Base-by-base conservation (phyloP, 2,329 filamentous ascomycete genomes). In the Sclerotinia nivalis region DNA sequence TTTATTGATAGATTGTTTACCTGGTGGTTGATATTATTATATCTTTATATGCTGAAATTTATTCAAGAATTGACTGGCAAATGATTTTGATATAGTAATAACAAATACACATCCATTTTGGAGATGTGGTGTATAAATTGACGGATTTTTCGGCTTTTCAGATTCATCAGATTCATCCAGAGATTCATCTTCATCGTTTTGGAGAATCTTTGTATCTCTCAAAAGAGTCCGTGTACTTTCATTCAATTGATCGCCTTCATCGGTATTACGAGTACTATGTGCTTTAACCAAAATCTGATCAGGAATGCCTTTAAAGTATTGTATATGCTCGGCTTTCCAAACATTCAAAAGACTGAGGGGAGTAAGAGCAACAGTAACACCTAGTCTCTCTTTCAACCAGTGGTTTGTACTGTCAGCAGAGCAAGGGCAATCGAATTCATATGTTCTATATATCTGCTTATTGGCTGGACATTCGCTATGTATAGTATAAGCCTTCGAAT, bases 401-500 rank as follows among this genome's bases (percentile, higher is more conserved):
- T 64, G 43, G 2, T 34, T 50, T 49, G n/a, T 4, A 22, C 43
- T 64, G 9, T 45, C 22, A 34, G 43, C 3, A 31, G 43, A 50
- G 43, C 60, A 64, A 47, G 60, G 60, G 28, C 60, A 64, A 34
- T 64, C 60, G 43, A 64, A 64, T 2, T 45, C 43, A 49, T 64
- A 64, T 64, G 22, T 50, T 28, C 20, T 45, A 40, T 28, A 47
- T 28, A 64, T 64, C 28, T 64, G n/a, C 9, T 50, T 37, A 28
- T 45, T 49, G 28, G 18, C 20, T 31, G 31, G 60, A n/a, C 60
- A 64, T 49, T 47, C 25, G n/a, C 20, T 6, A 47, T 64, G 12
- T 31, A 1, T 10, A n/a, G 7, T 9, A 49, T 64, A 45, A 15
- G 13, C 28, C 20, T 47, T 50, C 20, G 22, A n/a, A 64, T 64